Evolutionary conservation across 768 basidiomycete genomes (phyloP).

Genomic region (Mycena pura): DNA sequence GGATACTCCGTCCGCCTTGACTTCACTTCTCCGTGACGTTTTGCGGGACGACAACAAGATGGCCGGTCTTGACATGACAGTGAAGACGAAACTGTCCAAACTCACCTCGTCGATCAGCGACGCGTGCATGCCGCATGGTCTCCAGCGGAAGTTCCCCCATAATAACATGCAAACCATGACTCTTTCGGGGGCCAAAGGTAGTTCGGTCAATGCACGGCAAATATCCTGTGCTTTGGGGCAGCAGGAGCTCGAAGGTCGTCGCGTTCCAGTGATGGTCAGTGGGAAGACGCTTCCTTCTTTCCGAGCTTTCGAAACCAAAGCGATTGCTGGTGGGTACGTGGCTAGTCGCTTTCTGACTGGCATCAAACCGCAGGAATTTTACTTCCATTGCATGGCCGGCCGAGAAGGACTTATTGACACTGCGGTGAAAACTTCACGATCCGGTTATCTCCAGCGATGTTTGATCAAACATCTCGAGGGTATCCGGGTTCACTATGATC

Average conservation of each 20-base stretch:
- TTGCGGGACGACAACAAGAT: slow-evolving; percentile 95
- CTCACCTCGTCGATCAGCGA: slow-evolving; percentile 92
- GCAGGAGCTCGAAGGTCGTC: slow-evolving; percentile 97
- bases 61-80: slow-evolving; percentile 94
- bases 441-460: slow-evolving; percentile 97
- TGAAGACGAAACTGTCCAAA: slow-evolving; percentile 84
- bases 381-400: slow-evolving; percentile 99
- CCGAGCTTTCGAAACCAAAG: slow-evolving; percentile 96
- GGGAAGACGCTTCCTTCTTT: slow-evolving; percentile 98
- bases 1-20: slow-evolving; percentile 65
- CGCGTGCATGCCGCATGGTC: slow-evolving; percentile 81
- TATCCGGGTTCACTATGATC: slow-evolving; percentile 95
- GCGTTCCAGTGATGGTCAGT: slow-evolving; percentile 98
- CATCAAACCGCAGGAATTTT: slow-evolving; percentile 97
- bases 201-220: slow-evolving; percentile 95
- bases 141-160: slow-evolving; percentile 93
- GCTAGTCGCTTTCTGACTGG: slow-evolving; percentile 99
- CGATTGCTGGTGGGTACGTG: slow-evolving; percentile 97
- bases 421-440: slow-evolving; percentile 98
- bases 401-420: slow-evolving; percentile 99
- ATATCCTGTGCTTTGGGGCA: slow-evolving; percentile 98
- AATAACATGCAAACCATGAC: slow-evolving; percentile 99
- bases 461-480: slow-evolving; percentile 99
- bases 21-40: slow-evolving; percentile 84
- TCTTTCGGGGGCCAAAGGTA: slow-evolving; percentile 96